Evolutionary conservation across 2,329 filamentous ascomycete genomes (phyloP).

Genomic region (Trichoderma sp.): DNA sequence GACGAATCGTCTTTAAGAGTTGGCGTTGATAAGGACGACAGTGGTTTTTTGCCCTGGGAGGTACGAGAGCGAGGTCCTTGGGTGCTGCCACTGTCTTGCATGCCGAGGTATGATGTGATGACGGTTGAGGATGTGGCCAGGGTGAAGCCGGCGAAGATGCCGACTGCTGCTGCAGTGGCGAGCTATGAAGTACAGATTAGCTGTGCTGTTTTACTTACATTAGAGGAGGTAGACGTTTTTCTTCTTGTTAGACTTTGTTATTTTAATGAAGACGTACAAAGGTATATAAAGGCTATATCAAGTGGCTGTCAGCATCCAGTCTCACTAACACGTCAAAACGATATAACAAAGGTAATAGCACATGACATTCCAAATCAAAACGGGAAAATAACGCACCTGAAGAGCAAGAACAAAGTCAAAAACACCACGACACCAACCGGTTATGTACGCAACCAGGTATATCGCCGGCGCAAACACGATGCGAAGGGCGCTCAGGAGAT

Average conservation of each 20-base stretch:
- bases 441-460: slow-evolving; percentile 35
- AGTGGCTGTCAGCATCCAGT: neutral
- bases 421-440: slow-evolving; percentile 28
- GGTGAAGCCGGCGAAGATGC: slow-evolving; percentile 61
- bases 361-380: neutral
- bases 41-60: slow-evolving; percentile 23
- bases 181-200: slow-evolving; percentile 42
- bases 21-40: slow-evolving; percentile 23
- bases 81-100: slow-evolving; percentile 34
- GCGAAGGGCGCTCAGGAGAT: slow-evolving; percentile 32
- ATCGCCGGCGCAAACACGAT: slow-evolving; percentile 41
- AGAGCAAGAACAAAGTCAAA: slow-evolving; percentile 36
- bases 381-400: slow-evolving; percentile 35
- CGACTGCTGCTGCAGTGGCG: slow-evolving; percentile 66
- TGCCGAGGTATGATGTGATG: slow-evolving; percentile 53
- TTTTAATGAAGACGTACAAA: slow-evolving; percentile 36
- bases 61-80: neutral
- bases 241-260: neutral
- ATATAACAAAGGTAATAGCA: neutral
- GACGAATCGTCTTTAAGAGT: slow-evolving; percentile 28
- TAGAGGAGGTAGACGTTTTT: slow-evolving; percentile 23
- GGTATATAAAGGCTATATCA: slow-evolving; percentile 43
- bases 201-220: neutral
- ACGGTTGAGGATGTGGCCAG: slow-evolving; percentile 59
- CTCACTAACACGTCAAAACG: neutral